Evolutionary conservation across 23 red algal species (phyloP).

Genomic region (Agarophyton chilense): DNA sequence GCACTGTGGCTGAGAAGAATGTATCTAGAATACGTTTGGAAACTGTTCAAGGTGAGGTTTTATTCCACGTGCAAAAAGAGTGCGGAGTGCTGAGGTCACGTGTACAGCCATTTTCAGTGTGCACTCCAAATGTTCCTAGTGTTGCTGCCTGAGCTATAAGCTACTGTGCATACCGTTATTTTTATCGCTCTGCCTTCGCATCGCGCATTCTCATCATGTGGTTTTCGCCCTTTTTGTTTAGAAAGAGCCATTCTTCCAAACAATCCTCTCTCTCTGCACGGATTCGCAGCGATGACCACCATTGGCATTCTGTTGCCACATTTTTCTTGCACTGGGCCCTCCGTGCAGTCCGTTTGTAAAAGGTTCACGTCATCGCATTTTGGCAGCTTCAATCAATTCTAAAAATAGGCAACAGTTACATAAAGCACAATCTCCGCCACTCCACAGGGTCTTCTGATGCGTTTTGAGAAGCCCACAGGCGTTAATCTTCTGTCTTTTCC

Average conservation of each 20-base stretch:
- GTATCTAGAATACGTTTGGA: too few relatives aligned
- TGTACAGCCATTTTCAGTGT: too few relatives aligned
- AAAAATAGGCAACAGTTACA: not conserved
- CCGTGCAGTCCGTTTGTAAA: not conserved
- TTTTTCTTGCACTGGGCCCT: not conserved
- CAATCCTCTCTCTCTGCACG: not conserved
- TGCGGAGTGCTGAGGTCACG: too few relatives aligned
- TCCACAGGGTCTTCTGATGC: constrained; percentile 69
- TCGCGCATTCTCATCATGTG: not conserved
- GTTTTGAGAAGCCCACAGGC: constrained; percentile 89
- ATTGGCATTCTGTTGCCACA: not conserved
- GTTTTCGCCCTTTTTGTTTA: not conserved
- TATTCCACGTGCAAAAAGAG: too few relatives aligned
- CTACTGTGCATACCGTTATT: too few relatives aligned
- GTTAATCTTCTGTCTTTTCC: constrained; percentile 77
- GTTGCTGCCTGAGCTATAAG: too few relatives aligned
- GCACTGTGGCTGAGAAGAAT: too few relatives aligned
- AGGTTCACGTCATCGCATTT: not conserved
- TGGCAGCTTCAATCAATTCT: not conserved
- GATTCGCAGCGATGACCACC: not conserved
- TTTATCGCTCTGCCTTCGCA: not conserved
- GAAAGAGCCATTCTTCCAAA: not conserved
- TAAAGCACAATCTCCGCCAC: constrained; percentile 10
- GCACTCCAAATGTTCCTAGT: too few relatives aligned
- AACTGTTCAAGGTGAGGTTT: too few relatives aligned